A percentile compares a stretch with the other conserved stretches of the same genome.
Conservation (phyloP, 2,329 filamentous ascomycete species). For the Akanthomyces dipterigenus region DNA sequence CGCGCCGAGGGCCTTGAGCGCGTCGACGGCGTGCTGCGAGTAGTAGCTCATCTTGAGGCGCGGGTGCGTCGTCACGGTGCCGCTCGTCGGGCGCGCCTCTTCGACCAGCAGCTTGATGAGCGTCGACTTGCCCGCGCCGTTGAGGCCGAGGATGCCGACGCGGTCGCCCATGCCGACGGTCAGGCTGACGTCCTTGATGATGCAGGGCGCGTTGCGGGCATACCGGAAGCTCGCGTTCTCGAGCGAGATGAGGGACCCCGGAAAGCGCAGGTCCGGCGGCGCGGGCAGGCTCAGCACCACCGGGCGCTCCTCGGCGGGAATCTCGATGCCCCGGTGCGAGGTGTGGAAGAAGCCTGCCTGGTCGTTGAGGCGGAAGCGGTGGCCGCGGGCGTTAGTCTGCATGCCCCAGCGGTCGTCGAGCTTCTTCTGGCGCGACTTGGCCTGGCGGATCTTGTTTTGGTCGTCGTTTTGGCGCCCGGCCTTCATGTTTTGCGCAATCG, state of each 20-base stretch:
- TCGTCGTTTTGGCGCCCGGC: constrained; percentile 72
- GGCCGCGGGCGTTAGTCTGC: constrained; percentile 63
- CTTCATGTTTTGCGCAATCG: constrained; percentile 66
- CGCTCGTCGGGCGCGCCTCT: constrained; percentile 49
- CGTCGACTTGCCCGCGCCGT: constrained; percentile 77
- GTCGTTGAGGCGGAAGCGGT: constrained; percentile 77
- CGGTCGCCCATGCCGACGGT: constrained; percentile 68
- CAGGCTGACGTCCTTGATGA: constrained; percentile 58
- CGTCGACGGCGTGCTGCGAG: constrained; percentile 71
- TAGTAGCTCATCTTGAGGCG: constrained; percentile 68
- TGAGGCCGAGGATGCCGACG: constrained; percentile 69
- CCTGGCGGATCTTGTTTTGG: constrained; percentile 79
- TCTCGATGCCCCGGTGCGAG: constrained; percentile 60
- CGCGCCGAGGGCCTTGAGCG: constrained; percentile 50
- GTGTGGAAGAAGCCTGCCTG: constrained; percentile 54
- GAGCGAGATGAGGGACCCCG: constrained; percentile 64
- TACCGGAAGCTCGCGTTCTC: constrained; percentile 66
- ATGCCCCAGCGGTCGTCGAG: constrained; percentile 75
- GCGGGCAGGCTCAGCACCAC: constrained; percentile 53
- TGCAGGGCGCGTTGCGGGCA: constrained; percentile 24
- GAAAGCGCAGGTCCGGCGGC: constrained; percentile 65
- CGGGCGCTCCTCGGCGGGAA: constrained; percentile 56
- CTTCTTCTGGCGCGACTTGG: constrained; percentile 77
- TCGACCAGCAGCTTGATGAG: constrained; percentile 65
- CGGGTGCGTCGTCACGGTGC: constrained; percentile 59